phyloP scores from a whole-genome alignment of 106 monocot genomes.

The Acanthochlamys bracteata region DNA sequence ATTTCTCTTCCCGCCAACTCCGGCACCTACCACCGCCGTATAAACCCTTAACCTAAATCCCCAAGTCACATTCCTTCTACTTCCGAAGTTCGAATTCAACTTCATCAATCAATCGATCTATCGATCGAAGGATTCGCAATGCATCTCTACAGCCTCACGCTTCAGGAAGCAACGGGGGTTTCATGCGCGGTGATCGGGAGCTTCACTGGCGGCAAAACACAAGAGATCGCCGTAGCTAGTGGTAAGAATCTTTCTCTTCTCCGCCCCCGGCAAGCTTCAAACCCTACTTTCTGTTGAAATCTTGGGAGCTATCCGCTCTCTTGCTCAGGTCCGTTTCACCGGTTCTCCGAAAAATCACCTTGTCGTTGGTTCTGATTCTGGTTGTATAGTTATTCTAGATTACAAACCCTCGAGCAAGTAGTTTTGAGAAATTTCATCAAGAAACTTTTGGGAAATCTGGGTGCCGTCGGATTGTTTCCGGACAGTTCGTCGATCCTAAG shows the following conservation, averaged over 20 bases:
- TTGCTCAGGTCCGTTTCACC: slow-evolving; percentile 93
- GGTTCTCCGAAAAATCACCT: slow-evolving; percentile 92
- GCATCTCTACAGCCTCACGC: slow-evolving; percentile 95
- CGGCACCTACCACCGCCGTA: no score
- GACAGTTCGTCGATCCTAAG: slow-evolving; percentile 94
- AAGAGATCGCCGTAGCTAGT: slow-evolving; percentile 89
- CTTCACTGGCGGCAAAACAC: slow-evolving; percentile 80
- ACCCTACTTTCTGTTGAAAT: slow-evolving; percentile 92
- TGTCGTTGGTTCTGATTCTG: slow-evolving; percentile 94
- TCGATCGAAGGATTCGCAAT: slow-evolving; percentile 13
- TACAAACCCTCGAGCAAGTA: slow-evolving; percentile 52
- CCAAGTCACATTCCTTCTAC: no score
- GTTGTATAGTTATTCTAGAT: slow-evolving; percentile 93
- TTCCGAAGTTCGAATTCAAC: no score
- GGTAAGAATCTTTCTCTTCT: slow-evolving; percentile 82
- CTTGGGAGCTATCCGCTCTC: slow-evolving; percentile 81
- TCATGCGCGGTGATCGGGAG: slow-evolving; percentile 88
- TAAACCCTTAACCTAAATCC: no score
- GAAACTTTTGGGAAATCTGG: slow-evolving; percentile 99
- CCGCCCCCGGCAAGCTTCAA: slow-evolving; percentile 88
- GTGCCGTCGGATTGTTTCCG: slow-evolving; percentile 92
- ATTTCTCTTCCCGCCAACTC: no score
- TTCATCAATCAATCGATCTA: neutral
- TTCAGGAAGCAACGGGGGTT: slow-evolving; percentile 80
- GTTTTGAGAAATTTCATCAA: slow-evolving; percentile 90